These are phyloP conservation scores for Arthromyces matolae DNA, from an alignment of 768 basidiomycete species.

Conservation along the genomic window DNA sequence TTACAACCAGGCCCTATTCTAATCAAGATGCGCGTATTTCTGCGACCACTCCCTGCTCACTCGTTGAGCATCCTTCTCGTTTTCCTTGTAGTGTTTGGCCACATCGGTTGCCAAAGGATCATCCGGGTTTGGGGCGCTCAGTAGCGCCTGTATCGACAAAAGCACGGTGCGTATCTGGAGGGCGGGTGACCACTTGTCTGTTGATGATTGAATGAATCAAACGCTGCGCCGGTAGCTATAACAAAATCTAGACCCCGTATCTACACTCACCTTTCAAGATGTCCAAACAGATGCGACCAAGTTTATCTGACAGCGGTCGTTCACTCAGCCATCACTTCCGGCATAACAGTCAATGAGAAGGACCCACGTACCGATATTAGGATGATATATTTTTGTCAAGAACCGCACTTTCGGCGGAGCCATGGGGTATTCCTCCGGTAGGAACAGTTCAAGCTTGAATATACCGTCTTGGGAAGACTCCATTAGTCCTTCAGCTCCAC, in stretches of 20 bases:
- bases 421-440: conserved; percentile 99
- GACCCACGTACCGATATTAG: conserved; percentile 85
- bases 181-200: conserved; percentile 99
- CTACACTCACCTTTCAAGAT: conserved; percentile 81
- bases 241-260: background rate
- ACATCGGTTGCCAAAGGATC: conserved; percentile 93
- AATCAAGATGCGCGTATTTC: conserved; percentile 58
- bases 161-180: conserved; percentile 98
- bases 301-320: conserved; percentile 82
- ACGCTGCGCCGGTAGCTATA: background rate
- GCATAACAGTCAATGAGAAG: background rate
- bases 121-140: conserved; percentile 95
- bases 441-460: conserved; percentile 94
- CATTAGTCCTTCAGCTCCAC: background rate
- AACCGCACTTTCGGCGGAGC: conserved; percentile 97
- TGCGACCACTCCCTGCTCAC: conserved; percentile 96
- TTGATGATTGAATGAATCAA: no score
- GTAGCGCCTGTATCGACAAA: conserved; percentile 93
- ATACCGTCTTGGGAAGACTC: conserved; percentile 60
- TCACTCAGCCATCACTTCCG: background rate
- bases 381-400: conserved; percentile 97
- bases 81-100: conserved; percentile 98
- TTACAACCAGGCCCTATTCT: background rate
- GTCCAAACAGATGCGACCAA: conserved; percentile 96
- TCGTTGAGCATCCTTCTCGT: conserved; percentile 88